phyloP scores from a whole-genome alignment of 139 green algal species.

The Volvox africanus region DNA sequence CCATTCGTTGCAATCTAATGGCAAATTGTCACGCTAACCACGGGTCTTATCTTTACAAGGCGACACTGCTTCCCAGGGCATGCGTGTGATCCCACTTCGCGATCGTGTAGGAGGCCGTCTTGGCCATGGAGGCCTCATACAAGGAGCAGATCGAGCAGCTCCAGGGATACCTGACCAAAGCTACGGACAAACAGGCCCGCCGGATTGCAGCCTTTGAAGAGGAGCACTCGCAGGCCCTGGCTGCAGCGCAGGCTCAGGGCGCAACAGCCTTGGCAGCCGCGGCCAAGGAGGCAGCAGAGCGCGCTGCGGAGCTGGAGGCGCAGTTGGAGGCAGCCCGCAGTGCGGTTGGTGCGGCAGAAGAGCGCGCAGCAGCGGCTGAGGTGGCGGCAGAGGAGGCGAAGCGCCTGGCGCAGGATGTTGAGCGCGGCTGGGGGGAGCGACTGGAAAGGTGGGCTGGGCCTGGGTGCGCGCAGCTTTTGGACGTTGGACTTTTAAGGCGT shows the following conservation, averaged over 20 bases:
- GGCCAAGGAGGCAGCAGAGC: not conserved
- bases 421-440: constrained; percentile 35
- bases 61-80: too few relatives aligned
- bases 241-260: not conserved
- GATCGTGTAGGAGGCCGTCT: not conserved
- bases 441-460: constrained; percentile 32
- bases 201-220: constrained; percentile 26
- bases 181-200: constrained; percentile 18
- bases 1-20: too few relatives aligned
- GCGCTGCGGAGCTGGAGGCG: not conserved
- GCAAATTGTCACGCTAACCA: too few relatives aligned
- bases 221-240: constrained; percentile 39
- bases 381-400: not conserved
- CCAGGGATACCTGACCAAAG: constrained; percentile 21
- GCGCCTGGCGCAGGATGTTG: constrained; percentile 14
- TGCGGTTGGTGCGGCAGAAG: not conserved
- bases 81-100: too few relatives aligned
- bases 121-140: constrained; percentile 11
- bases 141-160: not conserved
- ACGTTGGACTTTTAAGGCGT: not conserved
- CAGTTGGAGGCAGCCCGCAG: constrained; percentile 28
- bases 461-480: not conserved
- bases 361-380: constrained; percentile 17
- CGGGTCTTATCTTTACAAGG: too few relatives aligned
- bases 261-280: not conserved